Percentiles rank a stretch among this genome's conserved stretches.
These are phyloP conservation scores for Vitis vinifera DNA, from an alignment of 164 flowering plant species.

Conservation along the genomic window DNA sequence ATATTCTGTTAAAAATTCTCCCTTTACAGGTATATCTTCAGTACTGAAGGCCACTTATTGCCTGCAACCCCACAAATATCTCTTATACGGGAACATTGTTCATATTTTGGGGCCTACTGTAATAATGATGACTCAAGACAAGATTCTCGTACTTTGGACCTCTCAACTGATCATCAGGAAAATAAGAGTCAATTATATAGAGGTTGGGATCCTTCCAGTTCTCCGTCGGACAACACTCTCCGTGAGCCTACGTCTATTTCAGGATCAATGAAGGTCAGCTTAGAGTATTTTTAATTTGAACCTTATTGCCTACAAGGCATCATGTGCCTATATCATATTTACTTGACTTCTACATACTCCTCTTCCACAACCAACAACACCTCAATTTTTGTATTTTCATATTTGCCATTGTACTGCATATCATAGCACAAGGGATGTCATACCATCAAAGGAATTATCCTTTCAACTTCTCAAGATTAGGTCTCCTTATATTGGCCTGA, in stretches of 20 bases:
- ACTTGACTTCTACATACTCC: too few relatives aligned
- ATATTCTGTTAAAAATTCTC: neutral
- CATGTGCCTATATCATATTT: too few relatives aligned
- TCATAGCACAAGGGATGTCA: too few relatives aligned
- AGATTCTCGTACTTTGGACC: constrained; percentile 21
- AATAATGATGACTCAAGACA: constrained; percentile 28
- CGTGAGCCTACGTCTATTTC: constrained; percentile 30
- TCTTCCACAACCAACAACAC: too few relatives aligned
- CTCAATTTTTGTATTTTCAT: too few relatives aligned
- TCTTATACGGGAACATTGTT: constrained; percentile 74
- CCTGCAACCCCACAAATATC: constrained; percentile 91
- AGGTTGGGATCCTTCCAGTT: constrained; percentile 17
- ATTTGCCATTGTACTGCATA: too few relatives aligned
- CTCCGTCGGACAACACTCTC: constrained; percentile 20
- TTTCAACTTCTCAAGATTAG: too few relatives aligned
- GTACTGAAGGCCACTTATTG: constrained; percentile 93
- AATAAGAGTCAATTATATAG: constrained; percentile 33
- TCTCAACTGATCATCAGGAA: constrained; percentile 31
- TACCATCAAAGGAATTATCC: too few relatives aligned
- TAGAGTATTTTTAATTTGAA: neutral
- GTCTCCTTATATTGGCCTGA: too few relatives aligned
- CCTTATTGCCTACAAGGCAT: neutral
- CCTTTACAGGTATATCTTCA: constrained; percentile 75
- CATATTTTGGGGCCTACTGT: constrained; percentile 88
- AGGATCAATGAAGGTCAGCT: constrained; percentile 72